Conservation (phyloP, 306 rosid species). For the Quercus berberidifolia region DNA sequence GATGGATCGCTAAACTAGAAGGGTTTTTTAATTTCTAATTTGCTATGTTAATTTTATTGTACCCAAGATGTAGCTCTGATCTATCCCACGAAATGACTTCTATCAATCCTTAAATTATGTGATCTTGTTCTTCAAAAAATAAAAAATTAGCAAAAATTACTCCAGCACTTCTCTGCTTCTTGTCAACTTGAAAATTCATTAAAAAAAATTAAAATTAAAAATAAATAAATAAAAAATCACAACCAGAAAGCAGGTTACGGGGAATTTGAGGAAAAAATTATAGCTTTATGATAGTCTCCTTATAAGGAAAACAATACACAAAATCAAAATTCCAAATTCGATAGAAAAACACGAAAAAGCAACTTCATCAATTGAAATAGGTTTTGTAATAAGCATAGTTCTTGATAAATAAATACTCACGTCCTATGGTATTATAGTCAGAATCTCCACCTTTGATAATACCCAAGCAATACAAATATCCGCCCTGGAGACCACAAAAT, state of each 20-base stretch:
- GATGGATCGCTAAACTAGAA: no score
- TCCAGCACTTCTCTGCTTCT: background rate
- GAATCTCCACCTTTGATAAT: constrained; percentile 47
- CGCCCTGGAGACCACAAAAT: constrained; percentile 40
- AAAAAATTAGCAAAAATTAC: no score
- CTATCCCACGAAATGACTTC: background rate
- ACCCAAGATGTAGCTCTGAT: background rate
- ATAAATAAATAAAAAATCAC: no score
- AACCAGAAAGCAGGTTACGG: background rate
- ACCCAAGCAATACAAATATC: constrained; percentile 42
- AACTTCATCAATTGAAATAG: background rate
- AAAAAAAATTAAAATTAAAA: no score
- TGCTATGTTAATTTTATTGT: background rate
- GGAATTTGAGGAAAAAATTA: background rate
- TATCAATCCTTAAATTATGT: background rate
- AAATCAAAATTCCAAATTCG: background rate
- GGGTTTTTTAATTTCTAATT: no score
- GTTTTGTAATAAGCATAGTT: background rate
- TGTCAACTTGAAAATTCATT: background rate
- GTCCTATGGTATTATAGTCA: constrained; percentile 64
- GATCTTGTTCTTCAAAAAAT: background rate
- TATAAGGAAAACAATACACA: constrained; percentile 30
- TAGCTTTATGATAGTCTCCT: background rate
- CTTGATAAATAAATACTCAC: constrained; percentile 46
- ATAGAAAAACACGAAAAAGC: background rate